Evolutionary conservation across 1,284 basidiomycete genomes (phyloP).

Genomic region (Malassezia slooffiae): DNA sequence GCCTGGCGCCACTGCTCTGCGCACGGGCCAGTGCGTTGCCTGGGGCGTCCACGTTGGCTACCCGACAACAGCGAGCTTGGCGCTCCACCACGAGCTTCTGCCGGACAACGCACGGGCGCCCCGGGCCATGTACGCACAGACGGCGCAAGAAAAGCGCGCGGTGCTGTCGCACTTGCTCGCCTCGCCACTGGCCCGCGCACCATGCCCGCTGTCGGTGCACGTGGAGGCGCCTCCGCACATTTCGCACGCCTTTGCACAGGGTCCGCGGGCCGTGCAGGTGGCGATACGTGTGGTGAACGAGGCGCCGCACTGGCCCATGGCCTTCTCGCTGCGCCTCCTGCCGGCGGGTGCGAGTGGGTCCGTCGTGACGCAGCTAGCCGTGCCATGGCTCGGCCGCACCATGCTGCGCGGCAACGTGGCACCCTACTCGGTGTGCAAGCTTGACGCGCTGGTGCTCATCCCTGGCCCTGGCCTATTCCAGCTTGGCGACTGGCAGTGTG

Average conservation of each 20-base stretch:
- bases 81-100: too few relatives aligned
- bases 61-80: too few relatives aligned
- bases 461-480: conserved; percentile 4
- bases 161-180: conserved; percentile 17
- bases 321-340: not conserved
- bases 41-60: too few relatives aligned
- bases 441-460: not conserved
- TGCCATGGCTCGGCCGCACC: conserved; percentile 8
- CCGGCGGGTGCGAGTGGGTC: not conserved
- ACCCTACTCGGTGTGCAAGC: not conserved
- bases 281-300: conserved; percentile 6
- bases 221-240: not conserved
- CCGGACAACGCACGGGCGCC: too few relatives aligned
- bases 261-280: not conserved
- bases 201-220: conserved; percentile 2
- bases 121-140: conserved; percentile 28
- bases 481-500: conserved; percentile 7
- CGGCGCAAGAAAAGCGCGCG: conserved; percentile 19
- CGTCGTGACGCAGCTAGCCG: not conserved
- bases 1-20: too few relatives aligned
- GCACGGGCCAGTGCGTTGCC: too few relatives aligned
- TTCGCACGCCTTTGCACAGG: not conserved
- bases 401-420: not conserved
- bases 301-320: conserved; percentile 4
- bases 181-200: conserved; percentile 14